Evolutionary conservation across 116 monocot genomes (phyloP).

Genomic region (Papilionanthe hybrid): DNA sequence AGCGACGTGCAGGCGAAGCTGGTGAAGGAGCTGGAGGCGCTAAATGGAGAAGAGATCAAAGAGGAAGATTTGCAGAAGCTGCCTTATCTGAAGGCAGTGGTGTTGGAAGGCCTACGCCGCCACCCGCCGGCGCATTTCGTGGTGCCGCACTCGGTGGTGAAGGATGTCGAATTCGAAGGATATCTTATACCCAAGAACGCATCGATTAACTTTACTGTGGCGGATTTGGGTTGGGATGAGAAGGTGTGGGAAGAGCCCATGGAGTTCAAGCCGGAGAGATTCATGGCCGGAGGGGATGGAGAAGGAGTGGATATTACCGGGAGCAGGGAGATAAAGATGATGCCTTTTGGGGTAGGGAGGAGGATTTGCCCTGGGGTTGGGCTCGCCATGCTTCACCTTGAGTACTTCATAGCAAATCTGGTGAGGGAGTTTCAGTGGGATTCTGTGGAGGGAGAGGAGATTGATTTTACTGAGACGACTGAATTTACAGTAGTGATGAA

Average conservation of each 20-base stretch:
- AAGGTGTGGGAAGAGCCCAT: slow-evolving; percentile 18
- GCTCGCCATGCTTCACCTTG: slow-evolving; percentile 32
- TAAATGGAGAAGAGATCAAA: not conserved
- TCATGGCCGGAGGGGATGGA: slow-evolving; percentile 13
- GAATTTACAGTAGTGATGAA: slow-evolving; percentile 37
- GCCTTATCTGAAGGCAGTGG: slow-evolving; percentile 27
- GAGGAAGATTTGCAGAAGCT: slow-evolving; percentile 39
- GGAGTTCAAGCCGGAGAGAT: slow-evolving; percentile 17
- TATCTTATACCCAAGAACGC: slow-evolving; percentile 6
- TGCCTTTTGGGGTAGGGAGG: slow-evolving; percentile 29
- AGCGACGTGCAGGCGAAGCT: slow-evolving; percentile 39
- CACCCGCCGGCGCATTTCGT: not conserved
- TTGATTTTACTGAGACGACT: slow-evolving; percentile 23
- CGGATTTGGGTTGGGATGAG: slow-evolving; percentile 13
- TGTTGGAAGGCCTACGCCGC: slow-evolving; percentile 2
- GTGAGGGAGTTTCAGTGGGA: slow-evolving; percentile 37
- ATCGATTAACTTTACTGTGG: slow-evolving; percentile 11
- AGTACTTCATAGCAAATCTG: slow-evolving; percentile 26
- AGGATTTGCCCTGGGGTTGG: slow-evolving; percentile 30
- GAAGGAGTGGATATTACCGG: slow-evolving; percentile 28
- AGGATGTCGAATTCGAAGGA: slow-evolving; percentile 10
- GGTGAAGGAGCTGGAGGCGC: slow-evolving; percentile 31
- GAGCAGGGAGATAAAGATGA: slow-evolving; percentile 32
- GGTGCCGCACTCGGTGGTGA: slow-evolving; percentile 5
- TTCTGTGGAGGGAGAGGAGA: slow-evolving; percentile 7